These are phyloP conservation scores for Crithidia expoeki DNA, from an alignment of 208 protist genomes.

Conservation along the genomic window DNA sequence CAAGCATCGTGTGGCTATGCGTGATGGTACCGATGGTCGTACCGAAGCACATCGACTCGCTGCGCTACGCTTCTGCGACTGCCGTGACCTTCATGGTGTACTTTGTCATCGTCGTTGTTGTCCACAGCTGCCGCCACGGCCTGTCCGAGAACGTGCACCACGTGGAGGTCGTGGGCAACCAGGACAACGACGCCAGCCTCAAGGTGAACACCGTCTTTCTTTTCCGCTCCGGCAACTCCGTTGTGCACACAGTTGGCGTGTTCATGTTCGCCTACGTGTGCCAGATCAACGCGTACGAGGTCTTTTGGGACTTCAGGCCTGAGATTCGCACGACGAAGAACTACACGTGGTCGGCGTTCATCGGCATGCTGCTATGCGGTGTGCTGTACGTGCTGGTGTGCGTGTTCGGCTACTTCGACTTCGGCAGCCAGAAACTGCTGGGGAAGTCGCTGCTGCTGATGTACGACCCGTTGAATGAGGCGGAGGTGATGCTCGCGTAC, in stretches of 20 bases:
- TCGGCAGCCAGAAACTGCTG: slow-evolving; percentile 37
- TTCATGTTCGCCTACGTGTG: slow-evolving; percentile 75
- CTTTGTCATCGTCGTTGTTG: slow-evolving; percentile 47
- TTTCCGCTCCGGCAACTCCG: slow-evolving; percentile 50
- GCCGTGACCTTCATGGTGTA: slow-evolving; percentile 58
- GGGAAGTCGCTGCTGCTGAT: too few relatives aligned
- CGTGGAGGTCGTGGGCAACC: slow-evolving; percentile 23
- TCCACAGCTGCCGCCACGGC: slow-evolving; percentile 44
- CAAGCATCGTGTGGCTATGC: slow-evolving; percentile 41
- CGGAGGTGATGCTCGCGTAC: slow-evolving; percentile 46
- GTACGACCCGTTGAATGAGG: slow-evolving; percentile 58
- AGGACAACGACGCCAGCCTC: slow-evolving; percentile 13
- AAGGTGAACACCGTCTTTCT: slow-evolving; percentile 38
- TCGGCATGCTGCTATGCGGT: slow-evolving; percentile 62
- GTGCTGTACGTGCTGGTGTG: slow-evolving; percentile 55
- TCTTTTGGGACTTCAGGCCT: slow-evolving; percentile 57
- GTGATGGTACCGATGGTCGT: slow-evolving; percentile 65
- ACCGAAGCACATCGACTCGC: slow-evolving; percentile 68
- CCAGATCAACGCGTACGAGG: slow-evolving; percentile 60
- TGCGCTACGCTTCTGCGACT: slow-evolving; percentile 58
- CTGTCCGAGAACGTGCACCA: slow-evolving; percentile 27
- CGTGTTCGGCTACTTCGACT: slow-evolving; percentile 76
- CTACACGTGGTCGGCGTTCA: slow-evolving; percentile 45
- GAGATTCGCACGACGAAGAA: slow-evolving; percentile 26
- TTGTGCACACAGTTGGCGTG: slow-evolving; percentile 38